Base-by-base conservation (phyloP, 805 yeast species). In the Diddensiella transvaalensis region DNA sequence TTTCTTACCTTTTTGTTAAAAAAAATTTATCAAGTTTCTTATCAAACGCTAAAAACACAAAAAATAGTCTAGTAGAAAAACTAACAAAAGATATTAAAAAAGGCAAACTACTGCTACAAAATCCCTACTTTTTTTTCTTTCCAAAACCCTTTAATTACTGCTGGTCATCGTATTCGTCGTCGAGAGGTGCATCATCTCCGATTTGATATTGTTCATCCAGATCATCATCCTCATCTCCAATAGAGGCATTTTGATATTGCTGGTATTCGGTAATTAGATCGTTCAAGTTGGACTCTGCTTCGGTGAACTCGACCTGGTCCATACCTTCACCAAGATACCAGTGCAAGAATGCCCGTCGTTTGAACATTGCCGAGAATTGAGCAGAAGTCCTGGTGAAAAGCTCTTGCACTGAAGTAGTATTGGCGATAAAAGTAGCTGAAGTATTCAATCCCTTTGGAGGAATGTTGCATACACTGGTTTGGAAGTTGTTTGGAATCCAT, bases 401-500 rank as follows among this genome's bases (percentile, higher is more conserved):
- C 69, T 88, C 96, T 71, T 89, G 96, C 62, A 90, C 88, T 2
- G 96, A 84, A 8, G 97, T 90, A 36, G 96, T 85, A 74, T 89
- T 89, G 68, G 96, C 97, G 64, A 89, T 82, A 62, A 89, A 89
- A 3, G 96, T 90, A 38, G 96, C 96, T 51, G 95, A 76, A 85
- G 87, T 85, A 65, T 83, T 88, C 57, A 85, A 74, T 59, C 78
- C 95, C 68, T 78, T 80, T 60, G 96, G 96, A 42, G 96, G 89
- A 50, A 87, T 93, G 22, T 90, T 83, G 72, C 96, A 89, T 42
- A 89, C 91, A 39, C 96, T 90, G 32, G 96, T 87, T 74, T 89
- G 96, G 62, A 89, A 95, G 66, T 89, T 90, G 71, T 88, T 88
- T 64, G 96, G 96, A 71, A 90, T 90, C 97, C 97, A 89, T 71